Evolutionary conservation across 257 asterid species (phyloP), one percentile per base, ranked within the genome.

Genomic region (Nicotiana knightiana): DNA sequence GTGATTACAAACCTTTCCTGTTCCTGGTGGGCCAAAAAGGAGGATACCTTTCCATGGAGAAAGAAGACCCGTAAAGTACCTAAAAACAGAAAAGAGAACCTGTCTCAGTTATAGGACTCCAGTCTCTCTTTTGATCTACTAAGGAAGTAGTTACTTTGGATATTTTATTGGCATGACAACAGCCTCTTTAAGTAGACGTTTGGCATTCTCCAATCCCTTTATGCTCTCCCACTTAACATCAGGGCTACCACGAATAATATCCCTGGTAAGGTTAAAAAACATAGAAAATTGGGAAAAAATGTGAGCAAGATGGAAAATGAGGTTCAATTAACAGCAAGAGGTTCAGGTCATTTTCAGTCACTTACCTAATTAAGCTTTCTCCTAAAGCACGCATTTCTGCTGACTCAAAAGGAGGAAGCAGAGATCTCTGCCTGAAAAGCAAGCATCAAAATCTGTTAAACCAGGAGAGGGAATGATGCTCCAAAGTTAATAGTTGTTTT

Each of bases 21-120:
- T 95, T 91, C 99, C 99, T 81, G 98, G 97, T 67, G 98, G 98
- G 2, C 99, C 97, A 88, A 95, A 95, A 81, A 95, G 99, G 85
- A 95, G 98, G 87, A 95, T 93, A 79, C 99, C 99, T 86, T 95
- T 95, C 99, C 99, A 93, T 67, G 99, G 99, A 17, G 98, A 86
- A 53, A 95, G 90, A 85, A 95, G 97, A 70, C 99, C 99, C 46
- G 95, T 95, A 83, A 95, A 95, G 91, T 95, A 95, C 90, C 99
- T 95, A 83, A 55, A 64, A 84, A 63, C 61, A 76, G 58, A 51
- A 84, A 79, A 79, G 65, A 75, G 81, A 80, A 26, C 30, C n/a
- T 43, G 82, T 78, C 37, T 76, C 53, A 51, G 80, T 76, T 67
- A 48, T 12, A 81, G 55, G 85, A 43, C 67, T 15, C 12, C 35